These are phyloP conservation scores for Blastomyces percursus DNA, from an alignment of 2,329 filamentous ascomycete species.

Conservation along the genomic window DNA sequence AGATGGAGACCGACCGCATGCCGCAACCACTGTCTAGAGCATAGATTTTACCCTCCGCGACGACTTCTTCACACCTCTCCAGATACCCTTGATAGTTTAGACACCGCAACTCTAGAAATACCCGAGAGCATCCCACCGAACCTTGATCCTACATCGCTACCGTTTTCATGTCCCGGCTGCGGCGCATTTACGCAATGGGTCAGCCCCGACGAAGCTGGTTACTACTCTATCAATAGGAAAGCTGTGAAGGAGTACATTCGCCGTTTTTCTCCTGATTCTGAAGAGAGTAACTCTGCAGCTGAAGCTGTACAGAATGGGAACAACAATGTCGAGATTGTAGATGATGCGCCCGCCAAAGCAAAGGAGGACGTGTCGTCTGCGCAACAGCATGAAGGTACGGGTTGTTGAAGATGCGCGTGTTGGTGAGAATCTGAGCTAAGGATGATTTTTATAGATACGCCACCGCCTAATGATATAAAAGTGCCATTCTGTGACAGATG, in stretches of 20 bases:
- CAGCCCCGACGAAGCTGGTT: slow-evolving; percentile 46
- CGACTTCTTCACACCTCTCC: not conserved
- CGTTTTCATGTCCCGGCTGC: slow-evolving; percentile 50
- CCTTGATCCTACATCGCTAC: slow-evolving; percentile 26
- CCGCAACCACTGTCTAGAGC: not conserved
- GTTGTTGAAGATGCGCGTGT: not conserved
- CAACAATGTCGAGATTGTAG: not conserved
- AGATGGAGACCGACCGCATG: not conserved
- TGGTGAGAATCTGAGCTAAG: not conserved
- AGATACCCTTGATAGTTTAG: not conserved
- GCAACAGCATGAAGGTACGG: slow-evolving; percentile 7
- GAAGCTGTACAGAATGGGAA: not conserved
- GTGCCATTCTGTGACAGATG: slow-evolving; percentile 74
- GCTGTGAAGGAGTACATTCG: slow-evolving; percentile 32
- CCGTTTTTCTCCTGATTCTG: slow-evolving; percentile 2
- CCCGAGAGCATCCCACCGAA: not conserved
- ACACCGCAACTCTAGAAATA: not conserved
- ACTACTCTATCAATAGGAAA: slow-evolving; percentile 43
- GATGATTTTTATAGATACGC: not conserved
- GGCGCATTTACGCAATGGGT: slow-evolving; percentile 50
- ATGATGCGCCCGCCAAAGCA: not conserved
- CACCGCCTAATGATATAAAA: slow-evolving; percentile 2
- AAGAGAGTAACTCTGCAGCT: slow-evolving; percentile 3
- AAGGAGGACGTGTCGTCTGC: slow-evolving; percentile 11
- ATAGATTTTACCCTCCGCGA: not conserved